phyloP scores from a whole-genome alignment of 345 rosid genomes.

The Stellera chamaejasme region DNA sequence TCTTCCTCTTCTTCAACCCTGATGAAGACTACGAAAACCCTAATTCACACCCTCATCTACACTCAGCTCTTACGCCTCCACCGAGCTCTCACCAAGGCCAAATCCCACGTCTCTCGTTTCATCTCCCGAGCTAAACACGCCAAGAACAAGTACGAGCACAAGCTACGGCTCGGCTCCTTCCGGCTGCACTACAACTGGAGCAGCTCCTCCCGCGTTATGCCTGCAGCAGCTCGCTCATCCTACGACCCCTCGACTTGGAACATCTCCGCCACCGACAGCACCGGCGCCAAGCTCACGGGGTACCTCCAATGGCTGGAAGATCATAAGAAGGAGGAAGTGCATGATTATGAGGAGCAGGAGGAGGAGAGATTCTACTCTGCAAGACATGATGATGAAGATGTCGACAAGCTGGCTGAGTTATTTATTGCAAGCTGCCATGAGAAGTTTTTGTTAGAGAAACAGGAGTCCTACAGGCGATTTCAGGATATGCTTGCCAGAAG shows the following conservation, averaged over 20 bases:
- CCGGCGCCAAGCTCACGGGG: constrained; percentile 37
- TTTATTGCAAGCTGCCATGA: constrained; percentile 83
- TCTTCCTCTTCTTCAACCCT: constrained; percentile 24
- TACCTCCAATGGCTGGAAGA: constrained; percentile 70
- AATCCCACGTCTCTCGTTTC: constrained; percentile 30
- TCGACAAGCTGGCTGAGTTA: constrained; percentile 71
- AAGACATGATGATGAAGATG: constrained; percentile 31
- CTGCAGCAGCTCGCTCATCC: constrained; percentile 38
- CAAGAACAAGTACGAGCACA: constrained; percentile 24
- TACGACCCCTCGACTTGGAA: constrained; percentile 50
- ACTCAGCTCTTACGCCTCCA: constrained; percentile 44
- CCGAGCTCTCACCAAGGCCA: constrained; percentile 48
- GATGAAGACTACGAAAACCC: constrained; percentile 45
- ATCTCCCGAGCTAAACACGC: constrained; percentile 28
- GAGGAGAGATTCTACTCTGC: not conserved
- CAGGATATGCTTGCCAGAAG: constrained; percentile 77
- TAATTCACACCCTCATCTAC: constrained; percentile 47
- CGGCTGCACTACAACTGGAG: constrained; percentile 87
- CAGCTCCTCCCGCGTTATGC: constrained; percentile 67
- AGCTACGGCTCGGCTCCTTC: constrained; percentile 65
- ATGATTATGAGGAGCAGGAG: constrained; percentile 5
- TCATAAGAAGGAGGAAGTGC: constrained; percentile 13
- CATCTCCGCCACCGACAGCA: constrained; percentile 17
- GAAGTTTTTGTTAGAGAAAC: constrained; percentile 87
- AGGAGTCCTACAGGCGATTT: constrained; percentile 87